Conservation (phyloP, 768 basidiomycete species). For the Lactifluus piperatus region DNA sequence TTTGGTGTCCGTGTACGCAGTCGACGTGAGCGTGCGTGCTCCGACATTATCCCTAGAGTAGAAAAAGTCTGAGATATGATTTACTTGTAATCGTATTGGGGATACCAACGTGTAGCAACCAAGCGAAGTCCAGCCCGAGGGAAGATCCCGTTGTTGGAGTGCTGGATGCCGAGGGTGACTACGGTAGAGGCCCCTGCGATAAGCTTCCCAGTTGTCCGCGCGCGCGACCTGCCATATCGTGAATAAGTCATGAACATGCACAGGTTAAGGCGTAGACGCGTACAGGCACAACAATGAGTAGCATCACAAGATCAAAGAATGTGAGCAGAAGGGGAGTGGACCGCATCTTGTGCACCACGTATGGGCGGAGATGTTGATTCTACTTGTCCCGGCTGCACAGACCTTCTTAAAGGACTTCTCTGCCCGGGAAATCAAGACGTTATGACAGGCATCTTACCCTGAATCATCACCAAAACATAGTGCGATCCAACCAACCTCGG, state of each 20-base stretch:
- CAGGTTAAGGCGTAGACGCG: not conserved
- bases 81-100: not conserved
- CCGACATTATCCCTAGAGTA: conserved; percentile 43
- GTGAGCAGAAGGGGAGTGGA: not conserved
- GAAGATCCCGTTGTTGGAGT: conserved; percentile 28
- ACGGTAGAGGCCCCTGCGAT: not conserved
- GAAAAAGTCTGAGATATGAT: conserved; percentile 26
- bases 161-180: conserved; percentile 3
- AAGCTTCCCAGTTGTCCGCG: not conserved
- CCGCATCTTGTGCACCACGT: conserved; percentile 13
- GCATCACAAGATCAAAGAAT: not conserved
- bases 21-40: conserved; percentile 49
- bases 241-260: not conserved
- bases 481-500: not conserved
- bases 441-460: not conserved
- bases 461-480: not conserved
- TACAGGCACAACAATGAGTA: not conserved
- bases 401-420: conserved; percentile 11
- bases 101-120: conserved; percentile 53
- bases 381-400: not conserved
- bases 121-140: conserved; percentile 44
- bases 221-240: not conserved
- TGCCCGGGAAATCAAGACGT: not conserved
- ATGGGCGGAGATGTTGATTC: not conserved
- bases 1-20: conserved; percentile 35